These are phyloP conservation scores for Torrubiellomyces zombiae DNA, from an alignment of 2,329 filamentous ascomycete species.

Conservation along the genomic window DNA sequence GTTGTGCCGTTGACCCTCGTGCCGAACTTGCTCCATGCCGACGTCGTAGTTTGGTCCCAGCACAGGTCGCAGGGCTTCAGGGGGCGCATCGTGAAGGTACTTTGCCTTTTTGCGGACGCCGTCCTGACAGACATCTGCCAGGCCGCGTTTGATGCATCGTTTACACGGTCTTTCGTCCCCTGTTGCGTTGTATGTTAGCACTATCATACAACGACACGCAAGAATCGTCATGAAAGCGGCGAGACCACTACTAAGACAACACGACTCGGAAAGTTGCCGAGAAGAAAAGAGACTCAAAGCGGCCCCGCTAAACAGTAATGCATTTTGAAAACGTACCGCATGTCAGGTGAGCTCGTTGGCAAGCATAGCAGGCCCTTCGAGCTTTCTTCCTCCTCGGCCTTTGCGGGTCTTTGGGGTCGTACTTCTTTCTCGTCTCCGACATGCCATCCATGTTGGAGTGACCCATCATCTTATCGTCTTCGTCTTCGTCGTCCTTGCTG, in stretches of 20 bases:
- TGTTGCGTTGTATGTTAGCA: conserved; percentile 24
- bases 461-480: conserved; percentile 36
- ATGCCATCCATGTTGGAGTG: conserved; percentile 29
- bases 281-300: conserved; percentile 2
- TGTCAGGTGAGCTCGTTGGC: conserved; percentile 90
- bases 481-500: conserved; percentile 31
- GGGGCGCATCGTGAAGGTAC: conserved; percentile 90
- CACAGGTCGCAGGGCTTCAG: conserved; percentile 77
- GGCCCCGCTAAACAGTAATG: conserved; percentile 1
- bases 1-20: conserved; percentile 29
- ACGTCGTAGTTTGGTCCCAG: conserved; percentile 55
- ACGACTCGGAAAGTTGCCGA: neutral
- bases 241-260: no score
- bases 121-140: conserved; percentile 85
- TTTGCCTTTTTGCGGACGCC: conserved; percentile 98
- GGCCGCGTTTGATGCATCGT: conserved; percentile 81
- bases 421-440: conserved; percentile 46
- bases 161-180: conserved; percentile 91
- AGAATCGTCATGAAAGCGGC: no score
- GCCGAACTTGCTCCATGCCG: conserved; percentile 27
- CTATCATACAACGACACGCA: conserved; percentile 1
- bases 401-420: conserved; percentile 75
- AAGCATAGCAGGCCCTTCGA: conserved; percentile 85
- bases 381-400: conserved; percentile 92
- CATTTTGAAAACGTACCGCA: conserved; percentile 84